These are phyloP conservation scores for Pouteria campechiana DNA, from an alignment of 179 eudicot genomes.

Conservation along the genomic window DNA sequence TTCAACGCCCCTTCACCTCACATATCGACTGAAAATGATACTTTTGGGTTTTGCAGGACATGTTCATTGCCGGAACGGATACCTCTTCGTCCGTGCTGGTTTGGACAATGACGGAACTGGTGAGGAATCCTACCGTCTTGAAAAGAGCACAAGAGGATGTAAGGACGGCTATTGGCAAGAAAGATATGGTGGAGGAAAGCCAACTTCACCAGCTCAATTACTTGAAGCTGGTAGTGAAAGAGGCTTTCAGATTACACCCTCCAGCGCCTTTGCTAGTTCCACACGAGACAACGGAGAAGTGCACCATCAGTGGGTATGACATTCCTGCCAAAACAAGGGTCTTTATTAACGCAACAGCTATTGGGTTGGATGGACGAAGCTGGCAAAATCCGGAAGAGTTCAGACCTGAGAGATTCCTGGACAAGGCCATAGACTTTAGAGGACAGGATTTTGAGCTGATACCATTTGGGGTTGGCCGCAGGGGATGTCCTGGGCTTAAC, in stretches of 20 bases:
- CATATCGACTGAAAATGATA: no score
- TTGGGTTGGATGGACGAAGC: constrained; percentile 14
- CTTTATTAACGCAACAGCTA: constrained; percentile 16
- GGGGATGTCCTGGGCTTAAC: constrained; percentile 16
- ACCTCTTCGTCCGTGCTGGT: constrained; percentile 10
- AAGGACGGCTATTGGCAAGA: constrained; percentile 1
- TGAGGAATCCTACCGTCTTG: constrained; percentile 10
- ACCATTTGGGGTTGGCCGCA: constrained; percentile 21
- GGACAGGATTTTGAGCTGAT: constrained; percentile 17
- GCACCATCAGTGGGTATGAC: constrained; percentile 8
- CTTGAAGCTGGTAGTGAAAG: constrained; percentile 13
- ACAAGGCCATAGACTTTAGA: constrained; percentile 4
- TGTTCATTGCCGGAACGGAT: constrained; percentile 15
- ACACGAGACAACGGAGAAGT: constrained; percentile 3
- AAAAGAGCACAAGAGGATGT: constrained; percentile 13
- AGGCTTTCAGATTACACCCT: constrained; percentile 10
- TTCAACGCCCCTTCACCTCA: no score
- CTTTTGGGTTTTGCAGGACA: no score
- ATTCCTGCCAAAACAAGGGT: constrained; percentile 15
- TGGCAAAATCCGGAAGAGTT: constrained; percentile 20
- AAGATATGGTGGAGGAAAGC: constrained; percentile 7
- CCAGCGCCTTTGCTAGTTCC: constrained; percentile 17
- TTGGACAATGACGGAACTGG: constrained; percentile 18
- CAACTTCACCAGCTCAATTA: constrained; percentile 9
- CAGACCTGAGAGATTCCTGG: constrained; percentile 16